Conservation (phyloP, 345 rosid genomes). For the Salix udensis region DNA sequence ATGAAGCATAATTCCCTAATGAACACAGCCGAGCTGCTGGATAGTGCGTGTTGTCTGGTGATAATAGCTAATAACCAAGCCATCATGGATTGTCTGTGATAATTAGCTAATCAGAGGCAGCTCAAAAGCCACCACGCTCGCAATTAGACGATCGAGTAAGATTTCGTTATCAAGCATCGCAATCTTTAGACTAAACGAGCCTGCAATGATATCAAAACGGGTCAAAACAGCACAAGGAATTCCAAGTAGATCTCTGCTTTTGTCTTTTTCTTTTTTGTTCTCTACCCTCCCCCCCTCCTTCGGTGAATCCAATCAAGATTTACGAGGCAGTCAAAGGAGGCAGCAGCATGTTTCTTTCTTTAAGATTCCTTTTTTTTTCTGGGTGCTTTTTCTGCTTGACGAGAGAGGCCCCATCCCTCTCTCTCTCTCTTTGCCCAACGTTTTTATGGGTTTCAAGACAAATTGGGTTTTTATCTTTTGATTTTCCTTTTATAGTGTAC, state of each 20-base stretch:
- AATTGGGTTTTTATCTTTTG: slow-evolving; percentile 2
- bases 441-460: slow-evolving; percentile 12
- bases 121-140: not conserved
- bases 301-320: slow-evolving; percentile 21
- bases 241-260: slow-evolving; percentile 33
- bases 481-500: slow-evolving; percentile 3
- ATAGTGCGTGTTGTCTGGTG: too few relatives aligned
- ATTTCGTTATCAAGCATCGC: not conserved
- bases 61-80: too few relatives aligned
- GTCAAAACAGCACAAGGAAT: slow-evolving; percentile 29
- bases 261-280: slow-evolving; percentile 14
- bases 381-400: not conserved
- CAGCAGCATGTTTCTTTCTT: slow-evolving; percentile 3
- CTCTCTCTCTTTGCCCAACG: not conserved
- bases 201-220: not conserved
- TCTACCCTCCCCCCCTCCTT: not conserved
- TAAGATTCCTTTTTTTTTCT: slow-evolving; percentile 3
- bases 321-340: slow-evolving; percentile 49
- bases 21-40: too few relatives aligned
- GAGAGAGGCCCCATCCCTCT: slow-evolving; percentile 16
- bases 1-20: too few relatives aligned
- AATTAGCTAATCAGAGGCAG: not conserved
- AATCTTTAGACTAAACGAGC: not conserved
- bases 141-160: not conserved
- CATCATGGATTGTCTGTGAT: too few relatives aligned